Evolutionary conservation across 257 asterid species (phyloP).

Genomic region (Lycium barbarum): DNA sequence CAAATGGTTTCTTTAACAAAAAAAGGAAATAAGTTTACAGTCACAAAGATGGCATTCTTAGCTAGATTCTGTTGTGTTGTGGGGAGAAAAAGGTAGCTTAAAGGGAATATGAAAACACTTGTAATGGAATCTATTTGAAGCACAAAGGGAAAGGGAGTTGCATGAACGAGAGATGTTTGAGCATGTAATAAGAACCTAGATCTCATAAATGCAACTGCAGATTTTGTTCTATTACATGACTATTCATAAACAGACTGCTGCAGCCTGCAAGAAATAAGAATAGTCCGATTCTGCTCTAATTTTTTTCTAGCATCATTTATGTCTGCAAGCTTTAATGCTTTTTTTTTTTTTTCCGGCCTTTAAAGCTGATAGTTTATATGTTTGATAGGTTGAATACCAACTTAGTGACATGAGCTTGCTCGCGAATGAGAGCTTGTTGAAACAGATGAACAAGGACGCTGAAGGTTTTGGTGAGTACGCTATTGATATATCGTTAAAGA

Average conservation of each 20-base stretch:
- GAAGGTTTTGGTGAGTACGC: conserved; percentile 80
- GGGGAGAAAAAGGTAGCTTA: neutral
- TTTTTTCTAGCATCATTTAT: neutral
- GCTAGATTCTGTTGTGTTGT: neutral
- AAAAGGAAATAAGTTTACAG: neutral
- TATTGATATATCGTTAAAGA: neutral
- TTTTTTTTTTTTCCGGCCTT: neutral
- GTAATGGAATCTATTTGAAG: neutral
- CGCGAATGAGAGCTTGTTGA: conserved; percentile 84
- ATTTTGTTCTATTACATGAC: neutral
- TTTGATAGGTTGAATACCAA: conserved; percentile 85
- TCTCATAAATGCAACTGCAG: neutral
- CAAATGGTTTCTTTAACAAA: neutral
- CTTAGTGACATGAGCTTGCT: conserved; percentile 96
- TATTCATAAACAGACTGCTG: neutral
- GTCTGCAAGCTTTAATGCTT: neutral
- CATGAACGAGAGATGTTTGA: neutral
- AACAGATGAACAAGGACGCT: conserved; percentile 78
- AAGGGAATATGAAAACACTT: neutral
- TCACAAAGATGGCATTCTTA: neutral
- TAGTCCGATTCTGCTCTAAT: neutral
- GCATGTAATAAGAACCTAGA: neutral
- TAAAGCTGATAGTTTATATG: neutral
- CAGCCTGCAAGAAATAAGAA: neutral
- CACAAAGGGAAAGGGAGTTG: neutral